These are phyloP conservation scores for Rubroboletus pulcherrimus DNA, from an alignment of 768 basidiomycete genomes.

Conservation along the genomic window DNA sequence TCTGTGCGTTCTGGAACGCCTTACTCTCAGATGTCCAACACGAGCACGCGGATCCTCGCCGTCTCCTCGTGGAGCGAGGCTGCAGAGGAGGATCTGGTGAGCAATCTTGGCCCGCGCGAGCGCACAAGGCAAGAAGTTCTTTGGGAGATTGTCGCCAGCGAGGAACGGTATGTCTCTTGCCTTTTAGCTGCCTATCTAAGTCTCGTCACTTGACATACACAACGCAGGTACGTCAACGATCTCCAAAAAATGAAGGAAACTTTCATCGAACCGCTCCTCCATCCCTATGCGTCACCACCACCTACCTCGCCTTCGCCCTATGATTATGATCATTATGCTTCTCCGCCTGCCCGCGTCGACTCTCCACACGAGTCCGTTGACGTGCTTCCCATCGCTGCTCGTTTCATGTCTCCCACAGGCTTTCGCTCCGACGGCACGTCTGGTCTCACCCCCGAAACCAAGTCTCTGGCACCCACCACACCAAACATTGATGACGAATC, in stretches of 20 bases:
- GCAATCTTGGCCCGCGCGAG: conserved; percentile 89
- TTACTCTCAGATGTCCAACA: conserved; percentile 72
- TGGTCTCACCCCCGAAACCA: conserved; percentile 40
- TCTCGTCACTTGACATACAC: conserved; percentile 11
- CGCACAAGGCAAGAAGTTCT: conserved; percentile 94
- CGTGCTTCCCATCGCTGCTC: conserved; percentile 81
- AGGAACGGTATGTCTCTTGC: conserved; percentile 67
- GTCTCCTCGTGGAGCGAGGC: conserved; percentile 90
- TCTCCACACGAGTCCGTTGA: conserved; percentile 71
- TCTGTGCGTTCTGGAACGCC: conserved; percentile 80
- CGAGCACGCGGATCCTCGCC: conserved; percentile 69
- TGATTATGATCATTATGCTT: conserved; percentile 63
- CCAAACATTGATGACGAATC: conserved; percentile 74
- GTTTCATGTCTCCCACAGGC: conserved; percentile 73
- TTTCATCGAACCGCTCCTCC: conserved; percentile 85
- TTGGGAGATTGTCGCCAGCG: conserved; percentile 94
- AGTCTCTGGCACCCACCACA: conserved; percentile 43
- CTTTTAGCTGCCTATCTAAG: conserved; percentile 9
- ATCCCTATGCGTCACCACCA: conserved; percentile 57
- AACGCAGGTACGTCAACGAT: conserved; percentile 82
- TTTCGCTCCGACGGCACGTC: conserved; percentile 47
- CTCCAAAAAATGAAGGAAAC: conserved; percentile 90
- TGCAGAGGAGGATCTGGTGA: conserved; percentile 90
- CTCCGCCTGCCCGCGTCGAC: conserved; percentile 42
- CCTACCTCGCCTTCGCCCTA: conserved; percentile 49